A percentile compares a stretch with the other conserved stretches of the same genome.
Evolutionary conservation across 345 rosid genomes (phyloP).

Genomic region (Ailanthus altissimus): DNA sequence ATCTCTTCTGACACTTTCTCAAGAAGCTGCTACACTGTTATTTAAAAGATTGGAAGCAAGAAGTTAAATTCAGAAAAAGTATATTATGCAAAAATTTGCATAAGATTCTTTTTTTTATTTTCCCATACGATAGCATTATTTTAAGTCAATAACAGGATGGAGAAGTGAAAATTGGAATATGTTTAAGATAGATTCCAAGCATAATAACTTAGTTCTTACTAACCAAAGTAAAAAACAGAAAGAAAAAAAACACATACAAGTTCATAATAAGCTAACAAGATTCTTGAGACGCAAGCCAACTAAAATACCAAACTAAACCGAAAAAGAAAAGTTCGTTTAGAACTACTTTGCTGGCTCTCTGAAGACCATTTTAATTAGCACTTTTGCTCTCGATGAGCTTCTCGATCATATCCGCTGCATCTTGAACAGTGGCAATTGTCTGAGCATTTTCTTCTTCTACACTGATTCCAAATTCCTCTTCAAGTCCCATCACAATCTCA

Average conservation of each 20-base stretch:
- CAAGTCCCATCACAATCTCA: slow-evolving; percentile 78
- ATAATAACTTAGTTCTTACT: neutral
- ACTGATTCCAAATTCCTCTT: slow-evolving; percentile 69
- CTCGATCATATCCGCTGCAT: slow-evolving; percentile 79
- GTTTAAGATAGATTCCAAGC: slow-evolving; percentile 3
- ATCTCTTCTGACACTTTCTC: too few relatives aligned
- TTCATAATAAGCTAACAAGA: slow-evolving; percentile 2
- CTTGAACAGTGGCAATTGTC: slow-evolving; percentile 53
- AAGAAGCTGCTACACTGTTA: too few relatives aligned
- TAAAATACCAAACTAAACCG: neutral
- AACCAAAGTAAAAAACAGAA: neutral
- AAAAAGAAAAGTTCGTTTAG: neutral
- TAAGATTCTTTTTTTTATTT: neutral
- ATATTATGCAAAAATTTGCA: neutral
- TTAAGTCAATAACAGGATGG: neutral
- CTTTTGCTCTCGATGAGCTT: slow-evolving; percentile 39
- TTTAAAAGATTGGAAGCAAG: too few relatives aligned
- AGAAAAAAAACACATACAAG: slow-evolving; percentile 14
- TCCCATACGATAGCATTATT: too few relatives aligned
- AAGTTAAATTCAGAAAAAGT: too few relatives aligned
- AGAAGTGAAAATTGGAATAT: neutral
- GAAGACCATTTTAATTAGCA: slow-evolving; percentile 22
- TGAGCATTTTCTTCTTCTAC: slow-evolving; percentile 78
- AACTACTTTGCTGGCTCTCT: slow-evolving; percentile 13
- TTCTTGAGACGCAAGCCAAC: neutral